Percentiles rank a stretch among this genome's conserved stretches.
Evolutionary conservation across 805 yeast genomes (phyloP).

Genomic region (Suhomyces tanzawaensis): DNA sequence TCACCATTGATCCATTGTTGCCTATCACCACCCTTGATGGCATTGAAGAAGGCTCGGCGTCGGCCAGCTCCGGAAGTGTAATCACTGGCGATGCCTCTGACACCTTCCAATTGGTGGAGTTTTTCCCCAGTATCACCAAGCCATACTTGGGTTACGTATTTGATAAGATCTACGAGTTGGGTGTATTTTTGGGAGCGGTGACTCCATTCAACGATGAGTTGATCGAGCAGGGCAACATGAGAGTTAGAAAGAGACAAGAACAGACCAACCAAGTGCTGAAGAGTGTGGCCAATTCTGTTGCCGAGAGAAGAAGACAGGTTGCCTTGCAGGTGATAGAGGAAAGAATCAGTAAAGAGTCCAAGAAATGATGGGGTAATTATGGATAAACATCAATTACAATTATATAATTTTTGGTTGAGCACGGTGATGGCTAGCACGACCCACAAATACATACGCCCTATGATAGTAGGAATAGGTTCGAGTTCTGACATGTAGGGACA

Average conservation of each 20-base stretch:
- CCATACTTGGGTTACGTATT: slow-evolving; percentile 53
- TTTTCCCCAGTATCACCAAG: slow-evolving; percentile 70
- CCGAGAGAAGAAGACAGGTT: slow-evolving; percentile 75
- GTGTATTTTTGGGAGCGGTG: slow-evolving; percentile 46
- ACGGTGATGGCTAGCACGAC: too few relatives aligned
- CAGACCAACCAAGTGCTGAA: slow-evolving; percentile 42
- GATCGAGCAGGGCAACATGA: slow-evolving; percentile 68
- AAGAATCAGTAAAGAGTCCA: slow-evolving; percentile 38
- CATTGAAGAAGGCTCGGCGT: neutral
- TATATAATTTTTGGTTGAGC: too few relatives aligned
- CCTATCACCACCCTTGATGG: slow-evolving; percentile 40
- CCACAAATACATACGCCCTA: too few relatives aligned
- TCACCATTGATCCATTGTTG: slow-evolving; percentile 52
- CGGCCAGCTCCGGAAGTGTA: slow-evolving; percentile 19
- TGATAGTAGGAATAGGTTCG: too few relatives aligned
- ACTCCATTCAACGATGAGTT: slow-evolving; percentile 66
- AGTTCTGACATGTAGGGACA: too few relatives aligned
- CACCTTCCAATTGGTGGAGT: slow-evolving; percentile 76
- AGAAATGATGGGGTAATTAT: too few relatives aligned
- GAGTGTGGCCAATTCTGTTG: slow-evolving; percentile 47
- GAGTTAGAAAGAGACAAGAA: slow-evolving; percentile 62
- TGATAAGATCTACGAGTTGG: slow-evolving; percentile 32
- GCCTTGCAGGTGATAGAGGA: slow-evolving; percentile 75
- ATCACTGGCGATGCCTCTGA: slow-evolving; percentile 86
- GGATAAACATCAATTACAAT: too few relatives aligned